Conservation (phyloP, 2,329 filamentous ascomycete species). For the Neonectria ditissima region DNA sequence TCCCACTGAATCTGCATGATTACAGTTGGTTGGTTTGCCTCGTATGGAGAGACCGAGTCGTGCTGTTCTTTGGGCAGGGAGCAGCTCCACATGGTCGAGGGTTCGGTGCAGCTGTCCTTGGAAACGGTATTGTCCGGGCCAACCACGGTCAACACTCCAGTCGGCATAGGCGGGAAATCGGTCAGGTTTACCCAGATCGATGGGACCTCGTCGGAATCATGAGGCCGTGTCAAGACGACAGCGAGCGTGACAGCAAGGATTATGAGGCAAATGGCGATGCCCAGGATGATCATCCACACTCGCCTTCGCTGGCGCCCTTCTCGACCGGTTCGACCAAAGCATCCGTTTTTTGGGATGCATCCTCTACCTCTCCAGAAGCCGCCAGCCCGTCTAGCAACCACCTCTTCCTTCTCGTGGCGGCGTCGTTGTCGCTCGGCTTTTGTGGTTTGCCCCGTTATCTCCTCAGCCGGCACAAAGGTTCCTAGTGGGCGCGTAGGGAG, state of each 20-base stretch:
- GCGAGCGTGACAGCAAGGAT: conserved; percentile 69
- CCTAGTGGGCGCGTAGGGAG: conserved; percentile 60
- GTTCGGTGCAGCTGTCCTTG: conserved; percentile 77
- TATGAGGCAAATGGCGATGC: conserved; percentile 65
- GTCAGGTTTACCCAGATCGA: conserved; percentile 85
- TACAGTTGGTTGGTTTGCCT: conserved; percentile 79
- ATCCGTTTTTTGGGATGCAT: conserved; percentile 72
- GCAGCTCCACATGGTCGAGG: conserved; percentile 87
- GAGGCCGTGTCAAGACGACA: conserved; percentile 61
- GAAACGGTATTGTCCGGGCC: conserved; percentile 74
- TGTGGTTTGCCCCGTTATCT: conserved; percentile 55
- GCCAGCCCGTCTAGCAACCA: conserved; percentile 66
- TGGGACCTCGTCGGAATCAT: conserved; percentile 43
- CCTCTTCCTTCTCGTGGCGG: conserved; percentile 75
- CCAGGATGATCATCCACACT: conserved; percentile 66
- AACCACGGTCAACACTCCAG: conserved; percentile 82
- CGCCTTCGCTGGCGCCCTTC: conserved; percentile 74
- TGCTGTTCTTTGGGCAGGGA: conserved; percentile 84
- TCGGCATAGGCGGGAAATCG: conserved; percentile 86
- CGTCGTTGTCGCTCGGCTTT: conserved; percentile 64
- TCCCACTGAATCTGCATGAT: conserved; percentile 82
- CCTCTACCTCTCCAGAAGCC: conserved; percentile 75
- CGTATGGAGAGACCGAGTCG: conserved; percentile 69
- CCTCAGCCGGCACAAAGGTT: conserved; percentile 58
- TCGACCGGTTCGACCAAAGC: conserved; percentile 71